A percentile compares a stretch with the other conserved stretches of the same genome.
Evolutionary conservation across 2,329 filamentous ascomycete species (phyloP).

Genomic region (Amauroascus verrucosus): DNA sequence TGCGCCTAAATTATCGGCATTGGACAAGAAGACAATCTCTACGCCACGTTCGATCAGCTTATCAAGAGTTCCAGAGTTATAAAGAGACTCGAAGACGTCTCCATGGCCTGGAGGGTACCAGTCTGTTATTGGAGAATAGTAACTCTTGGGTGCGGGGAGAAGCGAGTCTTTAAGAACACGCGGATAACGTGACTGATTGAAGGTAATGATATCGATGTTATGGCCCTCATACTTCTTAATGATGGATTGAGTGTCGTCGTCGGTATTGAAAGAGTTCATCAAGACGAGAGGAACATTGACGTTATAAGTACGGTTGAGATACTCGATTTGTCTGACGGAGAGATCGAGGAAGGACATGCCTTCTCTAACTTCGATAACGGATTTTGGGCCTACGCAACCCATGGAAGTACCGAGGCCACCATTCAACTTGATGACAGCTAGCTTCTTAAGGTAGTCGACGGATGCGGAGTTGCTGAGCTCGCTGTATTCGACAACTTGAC

Average conservation of each 20-base stretch:
- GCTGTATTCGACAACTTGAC: conserved; percentile 92
- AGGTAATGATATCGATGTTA: conserved; percentile 98
- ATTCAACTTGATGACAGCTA: conserved; percentile 97
- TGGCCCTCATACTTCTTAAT: conserved; percentile 99
- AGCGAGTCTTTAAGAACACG: conserved; percentile 97
- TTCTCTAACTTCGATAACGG: conserved; percentile 97
- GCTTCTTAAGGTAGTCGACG: conserved; percentile 89
- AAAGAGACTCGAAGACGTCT: conserved; percentile 98
- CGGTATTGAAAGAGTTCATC: conserved; percentile 99
- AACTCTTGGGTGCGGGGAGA: conserved; percentile 84
- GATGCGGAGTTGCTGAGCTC: conserved; percentile 81
- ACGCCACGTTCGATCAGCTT: conserved; percentile 91
- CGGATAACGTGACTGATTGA: conserved; percentile 98
- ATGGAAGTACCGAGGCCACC: conserved; percentile 98
- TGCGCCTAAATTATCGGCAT: conserved; percentile 95
- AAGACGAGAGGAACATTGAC: conserved; percentile 97
- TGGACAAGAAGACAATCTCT: conserved; percentile 97
- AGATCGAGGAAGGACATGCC: conserved; percentile 99
- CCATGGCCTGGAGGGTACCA: conserved; percentile 99
- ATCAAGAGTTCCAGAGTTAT: conserved; percentile 97
- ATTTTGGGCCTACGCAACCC: conserved; percentile 98
- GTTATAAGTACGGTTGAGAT: conserved; percentile 94
- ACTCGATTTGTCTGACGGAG: conserved; percentile 97
- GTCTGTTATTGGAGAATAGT: conserved; percentile 78
- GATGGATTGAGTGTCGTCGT: conserved; percentile 93